Conservation (phyloP, 1,139 yeast genomes). For the Tardiomyces blankii region DNA sequence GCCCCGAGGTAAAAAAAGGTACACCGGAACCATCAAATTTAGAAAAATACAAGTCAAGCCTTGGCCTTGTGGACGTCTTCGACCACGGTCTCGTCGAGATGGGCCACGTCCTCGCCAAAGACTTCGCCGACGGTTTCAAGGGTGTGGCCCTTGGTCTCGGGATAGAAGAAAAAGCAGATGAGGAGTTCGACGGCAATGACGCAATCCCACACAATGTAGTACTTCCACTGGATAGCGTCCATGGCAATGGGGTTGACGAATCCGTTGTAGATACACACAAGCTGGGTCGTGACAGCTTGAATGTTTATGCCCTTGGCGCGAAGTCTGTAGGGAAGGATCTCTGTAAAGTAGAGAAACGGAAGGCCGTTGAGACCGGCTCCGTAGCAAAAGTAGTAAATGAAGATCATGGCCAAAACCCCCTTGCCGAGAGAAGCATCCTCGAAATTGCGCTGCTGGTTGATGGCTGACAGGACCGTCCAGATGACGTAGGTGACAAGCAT, state of each 20-base stretch:
- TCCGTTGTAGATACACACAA: conserved; percentile 28
- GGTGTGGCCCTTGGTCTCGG: conserved; percentile 32
- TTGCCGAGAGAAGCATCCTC: conserved; percentile 11
- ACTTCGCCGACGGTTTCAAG: conserved; percentile 38
- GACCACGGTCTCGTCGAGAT: not conserved
- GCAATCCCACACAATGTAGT: conserved; percentile 28
- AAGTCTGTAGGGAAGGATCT: conserved; percentile 30
- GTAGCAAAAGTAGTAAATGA: conserved; percentile 5
- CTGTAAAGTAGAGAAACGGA: conserved; percentile 29
- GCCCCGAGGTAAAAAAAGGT: too few relatives aligned
- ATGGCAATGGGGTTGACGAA: conserved; percentile 35
- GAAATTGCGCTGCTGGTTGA: conserved; percentile 13
- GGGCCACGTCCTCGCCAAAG: conserved; percentile 1
- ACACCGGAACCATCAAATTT: too few relatives aligned
- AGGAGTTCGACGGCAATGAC: conserved; percentile 44
- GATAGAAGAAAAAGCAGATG: conserved; percentile 39
- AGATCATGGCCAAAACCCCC: conserved; percentile 16
- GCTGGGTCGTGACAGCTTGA: conserved; percentile 14
- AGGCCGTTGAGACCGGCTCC: conserved; percentile 13
- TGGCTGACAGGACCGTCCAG: conserved; percentile 17
- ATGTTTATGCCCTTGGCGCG: conserved; percentile 26
- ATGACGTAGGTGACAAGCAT: conserved; percentile 14
- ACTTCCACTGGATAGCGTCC: too few relatives aligned
- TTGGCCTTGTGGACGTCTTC: not conserved
- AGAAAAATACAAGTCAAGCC: too few relatives aligned